Percentiles rank a stretch among this genome's conserved stretches.
Conservation (phyloP, 352 stramenopile species). For the Phytopythium vexans region DNA sequence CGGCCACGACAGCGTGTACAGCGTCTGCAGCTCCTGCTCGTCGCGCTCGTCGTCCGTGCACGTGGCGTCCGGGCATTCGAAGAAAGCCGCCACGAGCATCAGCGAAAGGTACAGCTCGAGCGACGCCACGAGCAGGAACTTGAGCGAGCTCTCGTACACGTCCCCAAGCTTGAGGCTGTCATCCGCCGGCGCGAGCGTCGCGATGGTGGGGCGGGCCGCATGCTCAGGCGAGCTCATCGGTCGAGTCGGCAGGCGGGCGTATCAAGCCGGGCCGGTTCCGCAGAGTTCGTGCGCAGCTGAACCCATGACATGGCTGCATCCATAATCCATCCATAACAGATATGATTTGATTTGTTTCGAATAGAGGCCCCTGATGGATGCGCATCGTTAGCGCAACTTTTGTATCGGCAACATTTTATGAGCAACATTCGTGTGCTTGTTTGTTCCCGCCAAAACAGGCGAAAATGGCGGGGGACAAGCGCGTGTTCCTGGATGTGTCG, state of each 20-base stretch:
- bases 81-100: slow-evolving; percentile 50
- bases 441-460: too few species aligned
- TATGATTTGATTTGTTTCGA: too few species aligned
- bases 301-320: too few species aligned
- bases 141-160: slow-evolving; percentile 24
- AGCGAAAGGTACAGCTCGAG: slow-evolving; percentile 56
- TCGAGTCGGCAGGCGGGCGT: too few species aligned
- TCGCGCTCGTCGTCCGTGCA: slow-evolving; percentile 23
- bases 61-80: slow-evolving; percentile 31
- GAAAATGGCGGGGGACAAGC: slow-evolving; percentile 19
- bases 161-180: slow-evolving; percentile 4
- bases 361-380: too few species aligned
- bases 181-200: background rate
- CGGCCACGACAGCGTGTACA: slow-evolving; percentile 49
- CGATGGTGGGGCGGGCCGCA: background rate
- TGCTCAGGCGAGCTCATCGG: too few species aligned
- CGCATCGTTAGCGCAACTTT: too few species aligned
- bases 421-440: too few species aligned
- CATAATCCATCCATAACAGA: too few species aligned
- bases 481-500: slow-evolving; percentile 70
- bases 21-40: slow-evolving; percentile 44
- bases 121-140: slow-evolving; percentile 40
- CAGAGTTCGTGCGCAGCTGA: too few species aligned
- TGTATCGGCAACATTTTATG: too few species aligned
- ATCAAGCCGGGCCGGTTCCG: too few species aligned